Percentiles rank a stretch among this genome's conserved stretches.
Evolutionary conservation across 2,329 filamentous ascomycete species (phyloP).

Genomic region (Monilinia vaccinii-corymbosi): DNA sequence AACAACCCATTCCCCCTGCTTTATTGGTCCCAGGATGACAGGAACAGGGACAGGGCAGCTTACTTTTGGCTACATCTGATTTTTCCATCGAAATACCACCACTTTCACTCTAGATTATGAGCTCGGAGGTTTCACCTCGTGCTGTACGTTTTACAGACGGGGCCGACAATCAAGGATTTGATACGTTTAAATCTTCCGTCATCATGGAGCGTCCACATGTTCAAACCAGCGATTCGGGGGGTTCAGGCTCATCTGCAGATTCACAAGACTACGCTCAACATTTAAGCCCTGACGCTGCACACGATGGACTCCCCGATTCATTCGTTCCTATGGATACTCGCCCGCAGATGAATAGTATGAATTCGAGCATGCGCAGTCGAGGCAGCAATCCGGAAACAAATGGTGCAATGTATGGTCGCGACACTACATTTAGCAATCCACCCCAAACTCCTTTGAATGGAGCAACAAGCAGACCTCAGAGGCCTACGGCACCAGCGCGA

Average conservation of each 20-base stretch:
- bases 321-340: constrained; percentile 22
- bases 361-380: constrained; percentile 33
- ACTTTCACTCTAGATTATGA: constrained; percentile 19
- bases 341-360: constrained; percentile 21
- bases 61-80: constrained; percentile 7
- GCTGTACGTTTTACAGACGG: constrained; percentile 47
- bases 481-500: constrained; percentile 59
- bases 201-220: constrained; percentile 28
- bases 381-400: constrained; percentile 33
- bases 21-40: constrained; percentile 3
- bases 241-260: constrained; percentile 13
- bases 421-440: constrained; percentile 19
- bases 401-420: constrained; percentile 15
- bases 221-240: constrained; percentile 37
- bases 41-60: constrained; percentile 9
- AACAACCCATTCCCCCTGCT: neutral
- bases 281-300: constrained; percentile 15
- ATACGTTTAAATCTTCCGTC: constrained; percentile 33
- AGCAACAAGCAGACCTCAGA: constrained; percentile 47
- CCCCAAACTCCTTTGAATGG: constrained; percentile 34
- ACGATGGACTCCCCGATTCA: constrained; percentile 15
- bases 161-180: constrained; percentile 38
- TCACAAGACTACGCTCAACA: constrained; percentile 26
- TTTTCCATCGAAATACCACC: neutral
- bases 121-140: constrained; percentile 43